Base-by-base conservation (phyloP, 495 filamentous ascomycete species). In the Glonium stellatum region DNA sequence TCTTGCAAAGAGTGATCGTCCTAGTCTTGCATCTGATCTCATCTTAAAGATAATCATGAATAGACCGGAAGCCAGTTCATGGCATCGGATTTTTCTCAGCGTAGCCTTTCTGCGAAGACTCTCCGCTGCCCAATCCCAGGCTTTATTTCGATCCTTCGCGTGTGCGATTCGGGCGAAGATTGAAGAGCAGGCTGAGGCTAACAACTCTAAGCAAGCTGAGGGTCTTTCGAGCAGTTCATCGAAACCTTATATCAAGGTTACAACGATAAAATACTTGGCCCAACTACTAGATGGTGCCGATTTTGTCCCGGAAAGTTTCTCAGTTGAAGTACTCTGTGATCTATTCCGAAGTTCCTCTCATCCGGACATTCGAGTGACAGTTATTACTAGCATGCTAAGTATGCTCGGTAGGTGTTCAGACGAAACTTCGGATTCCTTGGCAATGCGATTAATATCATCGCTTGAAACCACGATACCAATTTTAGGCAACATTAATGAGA, bases 191-290 rank as follows among this genome's bases (percentile, higher is more conserved):
- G 51, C 57, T 12, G 52, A 69, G 9, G 65, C 60, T 5, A 61
- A 44, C 36, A 19, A 44, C 36, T 31, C 27, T n/a, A 57, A 56
- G 55, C 58, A 36, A 21, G 52, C 56, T 55, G 56, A 58, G 34
- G 47, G 23, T 21, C 51, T 31, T 36, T 46, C 55, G 52, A 62
- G 36, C 21, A 47, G 54, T 54, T 56, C 66, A 22, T 59, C 55
- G 15, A 60, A 55, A 25, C 48, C 62, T 11, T 58, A 68, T 23
- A 60, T 78, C 46, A 75, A 73, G 57, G 60, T 76, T 34, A 73
- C 72, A 1, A 76, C 73, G 0, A 68, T 77, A 46, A 74, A 76
- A 53, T 73, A 74, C 64, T 60, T 76, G 5, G 70, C 73, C 0
- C 69, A 75, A 57, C 60, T 75, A 0, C 63, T 77, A 10, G 59